Conservation (phyloP, 345 rosid species). For the Salix viminalis region DNA sequence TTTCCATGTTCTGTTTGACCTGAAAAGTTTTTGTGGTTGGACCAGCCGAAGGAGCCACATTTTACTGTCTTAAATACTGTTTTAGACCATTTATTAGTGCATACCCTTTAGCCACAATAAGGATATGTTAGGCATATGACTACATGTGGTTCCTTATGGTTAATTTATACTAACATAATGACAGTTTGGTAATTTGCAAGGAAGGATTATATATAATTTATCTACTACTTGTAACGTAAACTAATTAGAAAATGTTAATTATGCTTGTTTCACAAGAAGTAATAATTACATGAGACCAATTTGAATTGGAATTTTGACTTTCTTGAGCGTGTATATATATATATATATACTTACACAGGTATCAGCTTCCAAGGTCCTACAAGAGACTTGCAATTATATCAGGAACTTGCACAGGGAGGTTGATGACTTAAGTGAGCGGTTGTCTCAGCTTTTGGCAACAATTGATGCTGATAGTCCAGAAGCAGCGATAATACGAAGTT, state of each 20-base stretch:
- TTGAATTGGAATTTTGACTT: neutral
- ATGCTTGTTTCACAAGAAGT: neutral
- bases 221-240: neutral
- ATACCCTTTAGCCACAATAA: neutral
- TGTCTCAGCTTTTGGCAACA: slow-evolving; percentile 77
- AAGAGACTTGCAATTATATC: slow-evolving; percentile 93
- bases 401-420: slow-evolving; percentile 83
- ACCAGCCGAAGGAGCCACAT: neutral
- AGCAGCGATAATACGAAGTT: slow-evolving; percentile 89
- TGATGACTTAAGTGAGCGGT: slow-evolving; percentile 79
- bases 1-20: slow-evolving; percentile 24
- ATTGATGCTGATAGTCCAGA: slow-evolving; percentile 84
- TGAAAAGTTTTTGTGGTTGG: slow-evolving; percentile 15
- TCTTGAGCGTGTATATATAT: neutral
- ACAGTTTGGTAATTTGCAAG: neutral
- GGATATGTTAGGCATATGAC: neutral
- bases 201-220: neutral
- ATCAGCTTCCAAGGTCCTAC: slow-evolving; percentile 85
- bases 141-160: neutral
- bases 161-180: neutral
- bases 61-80: neutral
- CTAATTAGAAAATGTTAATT: neutral
- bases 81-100: neutral
- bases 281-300: neutral
- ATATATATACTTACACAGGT: slow-evolving; percentile 31